Base-by-base conservation (phyloP, 305 asterid genomes). In the Ilex paraguariensis region DNA sequence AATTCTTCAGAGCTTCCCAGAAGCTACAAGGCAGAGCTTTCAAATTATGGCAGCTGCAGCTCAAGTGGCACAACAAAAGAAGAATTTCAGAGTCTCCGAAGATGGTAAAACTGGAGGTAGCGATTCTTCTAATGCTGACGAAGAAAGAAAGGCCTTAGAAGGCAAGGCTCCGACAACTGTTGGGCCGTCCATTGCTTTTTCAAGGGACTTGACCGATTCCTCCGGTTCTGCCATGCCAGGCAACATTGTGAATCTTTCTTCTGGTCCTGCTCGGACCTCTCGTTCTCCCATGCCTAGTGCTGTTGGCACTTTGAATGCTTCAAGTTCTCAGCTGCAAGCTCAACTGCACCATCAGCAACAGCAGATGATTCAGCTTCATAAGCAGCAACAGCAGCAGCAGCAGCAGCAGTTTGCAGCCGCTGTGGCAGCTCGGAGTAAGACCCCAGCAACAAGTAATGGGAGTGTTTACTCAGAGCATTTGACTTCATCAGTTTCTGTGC, bases 101-200 rank as follows among this genome's bases (percentile, higher is more conserved):
- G 89, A 84, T 57, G 77, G 80, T 51, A 87, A 80, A 72, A 67
- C 82, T 0, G 95, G 85, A 44, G 82, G 73, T 13, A 70, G 54
- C 13, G 95, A 80, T 69, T 70, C 89, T 15, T 63, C 84, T 2
- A 63, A 79, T 33, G 61, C 69, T n/a, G 97, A 82, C 56, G 95
- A 84, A 13, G 95, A 90, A 59, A 66, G 96, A 56, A 87, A 85
- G 71, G 76, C 65, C 60, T 61, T 70, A 30, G 72, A 70, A 0
- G 76, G 81, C 32, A 86, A 77, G 75, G 59, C 74, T 21, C 48
- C 70, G 0, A 75, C 69, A 17, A 76, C 57, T 55, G 78, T 56
- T 7, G 79, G 87, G 42, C 93, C 86, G 57, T 90, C 97, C 30
- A 84, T 90, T 63, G 93, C 90, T 9, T 90, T 87, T 66, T 61